phyloP scores from a whole-genome alignment of 2,329 filamentous ascomycete genomes.

The Exserohilum turcica region DNA sequence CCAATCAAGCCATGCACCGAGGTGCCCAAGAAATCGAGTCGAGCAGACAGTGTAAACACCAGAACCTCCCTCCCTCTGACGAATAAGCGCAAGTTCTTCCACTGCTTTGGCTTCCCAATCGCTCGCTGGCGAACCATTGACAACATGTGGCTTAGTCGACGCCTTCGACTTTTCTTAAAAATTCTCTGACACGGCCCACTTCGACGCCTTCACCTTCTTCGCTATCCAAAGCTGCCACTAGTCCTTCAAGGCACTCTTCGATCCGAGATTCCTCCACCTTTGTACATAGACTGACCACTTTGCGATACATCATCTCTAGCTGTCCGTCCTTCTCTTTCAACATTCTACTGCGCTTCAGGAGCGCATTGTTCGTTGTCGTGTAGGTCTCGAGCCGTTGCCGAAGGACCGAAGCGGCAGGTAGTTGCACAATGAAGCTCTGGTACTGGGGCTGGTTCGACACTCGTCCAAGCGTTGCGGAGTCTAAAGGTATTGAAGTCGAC shows the following conservation, averaged over 20 bases:
- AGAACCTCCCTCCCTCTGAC: too few species aligned
- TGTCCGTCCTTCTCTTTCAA: conserved; percentile 82
- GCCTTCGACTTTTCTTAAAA: conserved; percentile 77
- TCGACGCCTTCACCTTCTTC: conserved; percentile 73
- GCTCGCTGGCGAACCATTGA: neutral
- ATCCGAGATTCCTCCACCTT: conserved; percentile 77
- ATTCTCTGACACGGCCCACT: conserved; percentile 75
- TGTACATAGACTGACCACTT: conserved; percentile 86
- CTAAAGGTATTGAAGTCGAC: conserved; percentile 33
- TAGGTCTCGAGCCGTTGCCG: conserved; percentile 73
- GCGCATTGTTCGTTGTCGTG: conserved; percentile 67
- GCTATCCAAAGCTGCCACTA: conserved; percentile 88
- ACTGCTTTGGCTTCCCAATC: too few species aligned
- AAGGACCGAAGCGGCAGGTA: conserved; percentile 51
- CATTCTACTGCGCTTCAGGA: conserved; percentile 69
- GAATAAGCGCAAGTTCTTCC: too few species aligned
- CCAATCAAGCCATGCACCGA: neutral
- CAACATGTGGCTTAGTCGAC: conserved; percentile 41
- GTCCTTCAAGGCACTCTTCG: conserved; percentile 76
- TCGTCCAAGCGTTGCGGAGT: conserved; percentile 30
- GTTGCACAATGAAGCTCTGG: conserved; percentile 14
- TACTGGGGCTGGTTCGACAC: conserved; percentile 32
- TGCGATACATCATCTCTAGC: conserved; percentile 83
- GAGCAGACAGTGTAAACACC: neutral
- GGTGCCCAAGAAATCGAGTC: neutral